These are phyloP conservation scores for Fomes fomentarius DNA, from an alignment of 1,284 basidiomycete genomes.

Conservation along the genomic window DNA sequence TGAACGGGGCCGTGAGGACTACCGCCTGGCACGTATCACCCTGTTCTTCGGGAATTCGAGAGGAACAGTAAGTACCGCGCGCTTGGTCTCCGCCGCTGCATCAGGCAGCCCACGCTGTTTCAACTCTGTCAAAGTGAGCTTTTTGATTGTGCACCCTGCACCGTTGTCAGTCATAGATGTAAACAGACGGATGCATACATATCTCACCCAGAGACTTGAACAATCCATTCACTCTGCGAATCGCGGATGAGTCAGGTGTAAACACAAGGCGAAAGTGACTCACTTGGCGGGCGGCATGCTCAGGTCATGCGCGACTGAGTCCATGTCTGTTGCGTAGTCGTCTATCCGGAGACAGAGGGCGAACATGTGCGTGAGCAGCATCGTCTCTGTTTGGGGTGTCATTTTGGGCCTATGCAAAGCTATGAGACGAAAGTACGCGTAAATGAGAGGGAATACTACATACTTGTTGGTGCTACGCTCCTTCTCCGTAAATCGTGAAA, in stretches of 20 bases:
- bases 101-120: conserved; percentile 69
- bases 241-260: neutral
- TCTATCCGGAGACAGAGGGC: conserved; percentile 81
- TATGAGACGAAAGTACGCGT: conserved; percentile 1
- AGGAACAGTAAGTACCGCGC: conserved; percentile 75
- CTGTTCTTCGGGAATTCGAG: conserved; percentile 77
- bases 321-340: conserved; percentile 71
- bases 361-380: conserved; percentile 78
- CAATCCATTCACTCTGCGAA: conserved; percentile 30
- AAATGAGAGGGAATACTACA: conserved; percentile 27
- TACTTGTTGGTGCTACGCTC: conserved; percentile 65
- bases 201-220: conserved; percentile 39
- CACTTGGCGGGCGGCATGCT: conserved; percentile 65
- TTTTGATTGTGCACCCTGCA: conserved; percentile 71
- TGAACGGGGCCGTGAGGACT: no score
- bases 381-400: conserved; percentile 73
- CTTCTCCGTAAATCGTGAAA: conserved; percentile 82
- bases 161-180: neutral
- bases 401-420: conserved; percentile 52
- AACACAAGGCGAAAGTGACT: conserved; percentile 30
- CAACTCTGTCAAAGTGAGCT: conserved; percentile 63
- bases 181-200: neutral
- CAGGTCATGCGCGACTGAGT: conserved; percentile 73
- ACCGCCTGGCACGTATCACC: conserved; percentile 38
- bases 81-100: conserved; percentile 58